phyloP scores from a whole-genome alignment of 2,329 filamentous ascomycete species.

The Aspergillus bombycis region DNA sequence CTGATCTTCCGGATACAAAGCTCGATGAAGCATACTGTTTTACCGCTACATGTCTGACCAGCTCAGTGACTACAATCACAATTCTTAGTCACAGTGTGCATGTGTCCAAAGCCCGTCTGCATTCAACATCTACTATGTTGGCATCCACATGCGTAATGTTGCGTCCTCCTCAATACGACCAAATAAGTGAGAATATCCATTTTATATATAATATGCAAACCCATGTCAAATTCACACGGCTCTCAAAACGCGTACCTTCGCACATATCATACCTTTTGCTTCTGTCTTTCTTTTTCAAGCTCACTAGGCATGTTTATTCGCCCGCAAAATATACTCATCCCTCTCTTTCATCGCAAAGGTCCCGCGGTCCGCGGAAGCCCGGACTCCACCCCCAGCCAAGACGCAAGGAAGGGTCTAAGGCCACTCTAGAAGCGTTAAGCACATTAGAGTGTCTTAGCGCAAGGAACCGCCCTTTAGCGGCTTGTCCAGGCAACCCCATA shows the following conservation, averaged over 20 bases:
- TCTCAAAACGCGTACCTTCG: neutral
- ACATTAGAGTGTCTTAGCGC: neutral
- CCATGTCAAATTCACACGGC: neutral
- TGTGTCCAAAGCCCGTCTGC: too few species aligned
- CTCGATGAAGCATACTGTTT: too few species aligned
- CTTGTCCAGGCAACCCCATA: conserved; percentile 1
- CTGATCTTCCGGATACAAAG: too few species aligned
- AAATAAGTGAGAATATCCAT: too few species aligned
- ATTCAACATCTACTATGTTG: too few species aligned
- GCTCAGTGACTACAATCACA: too few species aligned
- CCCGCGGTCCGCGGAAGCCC: neutral
- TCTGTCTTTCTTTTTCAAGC: neutral
- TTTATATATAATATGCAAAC: too few species aligned
- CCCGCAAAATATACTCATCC: neutral
- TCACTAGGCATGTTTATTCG: neutral
- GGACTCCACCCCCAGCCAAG: neutral
- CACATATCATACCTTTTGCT: neutral
- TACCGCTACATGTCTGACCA: too few species aligned
- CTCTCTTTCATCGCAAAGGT: neutral
- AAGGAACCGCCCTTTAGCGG: neutral
- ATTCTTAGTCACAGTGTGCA: too few species aligned
- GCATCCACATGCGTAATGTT: too few species aligned
- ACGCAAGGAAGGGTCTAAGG: neutral
- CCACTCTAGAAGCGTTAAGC: neutral
- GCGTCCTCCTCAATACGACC: too few species aligned